A percentile compares a stretch with the other conserved stretches of the same genome.
Evolutionary conservation across 495 filamentous ascomycete species (phyloP).

Genomic region (Cercophora scortea): DNA sequence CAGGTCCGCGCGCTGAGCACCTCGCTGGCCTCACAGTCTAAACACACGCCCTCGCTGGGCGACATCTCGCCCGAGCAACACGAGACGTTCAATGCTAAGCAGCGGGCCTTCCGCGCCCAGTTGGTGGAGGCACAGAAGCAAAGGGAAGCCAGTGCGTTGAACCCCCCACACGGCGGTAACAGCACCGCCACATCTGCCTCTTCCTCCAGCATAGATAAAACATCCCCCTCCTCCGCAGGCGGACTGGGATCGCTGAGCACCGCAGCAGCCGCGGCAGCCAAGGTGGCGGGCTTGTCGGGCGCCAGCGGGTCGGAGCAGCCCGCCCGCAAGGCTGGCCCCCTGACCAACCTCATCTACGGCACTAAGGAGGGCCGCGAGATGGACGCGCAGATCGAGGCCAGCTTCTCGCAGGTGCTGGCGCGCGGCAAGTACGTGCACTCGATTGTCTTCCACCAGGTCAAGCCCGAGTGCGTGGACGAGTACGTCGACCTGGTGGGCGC

Average conservation of each 20-base stretch:
- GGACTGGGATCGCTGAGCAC: constrained; percentile 63
- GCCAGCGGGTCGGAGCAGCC: constrained; percentile 33
- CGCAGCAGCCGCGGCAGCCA: constrained; percentile 27
- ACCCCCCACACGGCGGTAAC: no score
- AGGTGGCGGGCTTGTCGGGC: constrained; percentile 36
- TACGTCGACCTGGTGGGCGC: constrained; percentile 86
- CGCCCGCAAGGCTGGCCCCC: constrained; percentile 42
- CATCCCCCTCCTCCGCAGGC: constrained; percentile 39
- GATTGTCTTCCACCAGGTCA: constrained; percentile 94
- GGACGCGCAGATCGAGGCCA: constrained; percentile 89
- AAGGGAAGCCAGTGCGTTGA: constrained; percentile 70
- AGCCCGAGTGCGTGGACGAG: constrained; percentile 90
- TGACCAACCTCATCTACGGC: constrained; percentile 81
- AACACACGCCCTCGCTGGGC: constrained; percentile 67
- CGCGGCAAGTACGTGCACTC: constrained; percentile 97
- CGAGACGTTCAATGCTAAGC: constrained; percentile 66
- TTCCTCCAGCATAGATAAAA: constrained; percentile 43
- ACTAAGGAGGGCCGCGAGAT: constrained; percentile 88
- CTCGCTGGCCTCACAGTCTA: constrained; percentile 35
- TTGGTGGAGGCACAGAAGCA: constrained; percentile 68
- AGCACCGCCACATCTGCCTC: constrained; percentile 8
- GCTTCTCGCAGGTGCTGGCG: constrained; percentile 87
- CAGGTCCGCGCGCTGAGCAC: constrained; percentile 52
- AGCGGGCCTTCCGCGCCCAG: constrained; percentile 80
- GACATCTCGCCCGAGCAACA: constrained; percentile 65